A percentile compares a stretch with the other conserved stretches of the same genome.
Conservation (phyloP, 805 yeast genomes). For the Cyberlindnera petersonii region DNA sequence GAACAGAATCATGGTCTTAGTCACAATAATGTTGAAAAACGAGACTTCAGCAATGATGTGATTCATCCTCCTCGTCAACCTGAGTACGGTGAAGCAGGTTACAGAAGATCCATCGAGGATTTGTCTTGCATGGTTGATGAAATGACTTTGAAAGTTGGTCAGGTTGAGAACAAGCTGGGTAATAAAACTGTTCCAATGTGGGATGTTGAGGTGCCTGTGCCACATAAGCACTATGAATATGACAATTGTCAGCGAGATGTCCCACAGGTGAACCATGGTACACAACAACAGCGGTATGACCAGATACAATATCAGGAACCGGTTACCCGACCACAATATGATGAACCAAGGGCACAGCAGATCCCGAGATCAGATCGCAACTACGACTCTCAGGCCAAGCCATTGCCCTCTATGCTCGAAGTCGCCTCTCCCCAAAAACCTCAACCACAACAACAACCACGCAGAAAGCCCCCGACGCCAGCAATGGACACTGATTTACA, state of each 20-base stretch:
- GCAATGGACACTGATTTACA: constrained; percentile 2
- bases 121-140: constrained; percentile 35
- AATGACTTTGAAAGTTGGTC: constrained; percentile 26
- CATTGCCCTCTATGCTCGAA: constrained; percentile 7
- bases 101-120: constrained; percentile 27
- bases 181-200: constrained; percentile 9
- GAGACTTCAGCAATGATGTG: no score
- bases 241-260: background rate
- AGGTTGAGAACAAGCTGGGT: constrained; percentile 23
- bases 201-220: constrained; percentile 18
- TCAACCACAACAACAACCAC: constrained; percentile 3
- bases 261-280: background rate
- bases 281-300: constrained; percentile 2
- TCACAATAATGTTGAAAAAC: no score
- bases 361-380: background rate
- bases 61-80: constrained; percentile 4
- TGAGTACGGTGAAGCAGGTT: constrained; percentile 1
- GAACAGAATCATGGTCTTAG: no score
- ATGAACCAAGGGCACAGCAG: background rate
- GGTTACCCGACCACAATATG: constrained; percentile 1
- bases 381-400: no score
- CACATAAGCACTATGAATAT: constrained; percentile 1
- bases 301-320: constrained; percentile 4
- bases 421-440: constrained; percentile 1
- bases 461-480: constrained; percentile 13